phyloP scores from a whole-genome alignment of 176 grass and related monocot genomes.

The Olyra latifolia region DNA sequence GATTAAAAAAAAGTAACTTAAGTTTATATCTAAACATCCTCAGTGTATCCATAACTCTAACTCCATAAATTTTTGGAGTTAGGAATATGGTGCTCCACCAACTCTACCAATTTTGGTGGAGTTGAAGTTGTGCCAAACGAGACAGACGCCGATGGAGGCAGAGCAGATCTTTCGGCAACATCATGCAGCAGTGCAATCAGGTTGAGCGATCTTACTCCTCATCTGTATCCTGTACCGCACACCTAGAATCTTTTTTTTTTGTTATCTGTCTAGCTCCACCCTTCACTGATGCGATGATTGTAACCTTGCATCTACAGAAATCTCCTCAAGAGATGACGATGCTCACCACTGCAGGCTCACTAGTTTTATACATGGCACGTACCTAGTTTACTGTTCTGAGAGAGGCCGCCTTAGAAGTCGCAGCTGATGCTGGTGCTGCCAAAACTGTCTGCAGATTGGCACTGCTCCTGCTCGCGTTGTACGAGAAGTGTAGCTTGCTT shows the following conservation, averaged over 20 bases:
- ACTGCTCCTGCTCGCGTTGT: background rate
- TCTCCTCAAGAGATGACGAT: background rate
- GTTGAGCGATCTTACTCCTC: constrained; percentile 10
- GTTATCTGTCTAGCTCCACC: constrained; percentile 18
- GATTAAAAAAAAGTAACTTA: too few species aligned
- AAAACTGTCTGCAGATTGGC: background rate
- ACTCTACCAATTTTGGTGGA: too few species aligned
- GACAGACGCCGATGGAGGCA: background rate
- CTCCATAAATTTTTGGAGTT: too few species aligned
- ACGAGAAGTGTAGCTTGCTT: background rate
- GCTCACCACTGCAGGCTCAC: background rate
- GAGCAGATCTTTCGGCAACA: background rate
- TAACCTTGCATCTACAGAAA: constrained; percentile 9
- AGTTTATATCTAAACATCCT: too few species aligned
- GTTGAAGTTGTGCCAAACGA: too few species aligned
- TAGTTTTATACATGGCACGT: background rate
- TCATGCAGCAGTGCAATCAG: constrained; percentile 11
- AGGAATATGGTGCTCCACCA: too few species aligned
- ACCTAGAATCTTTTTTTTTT: constrained; percentile 6
- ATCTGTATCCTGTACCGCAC: constrained; percentile 14
- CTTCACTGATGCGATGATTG: constrained; percentile 19
- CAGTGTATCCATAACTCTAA: too few species aligned
- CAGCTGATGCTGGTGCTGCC: background rate
- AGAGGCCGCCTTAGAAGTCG: background rate
- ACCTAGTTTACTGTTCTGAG: background rate